Conservation (phyloP, 495 filamentous ascomycete genomes). For the Melanomma pulvis-pyrius region DNA sequence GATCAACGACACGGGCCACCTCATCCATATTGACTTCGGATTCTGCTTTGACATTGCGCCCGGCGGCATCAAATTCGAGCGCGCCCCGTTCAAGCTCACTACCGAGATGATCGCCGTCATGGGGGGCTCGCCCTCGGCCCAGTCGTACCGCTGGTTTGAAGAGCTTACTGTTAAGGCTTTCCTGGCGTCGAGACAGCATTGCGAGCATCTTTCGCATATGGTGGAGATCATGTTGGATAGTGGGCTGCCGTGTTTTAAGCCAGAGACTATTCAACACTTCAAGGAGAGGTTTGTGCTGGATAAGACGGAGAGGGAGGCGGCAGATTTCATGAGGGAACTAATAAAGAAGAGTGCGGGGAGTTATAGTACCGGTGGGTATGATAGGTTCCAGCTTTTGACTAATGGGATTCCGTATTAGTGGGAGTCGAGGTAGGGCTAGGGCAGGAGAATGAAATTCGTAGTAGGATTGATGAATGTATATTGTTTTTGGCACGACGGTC, state of each 20-base stretch:
- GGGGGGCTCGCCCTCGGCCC: conserved; percentile 80
- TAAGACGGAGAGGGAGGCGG: conserved; percentile 90
- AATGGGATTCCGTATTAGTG: conserved; percentile 91
- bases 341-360: conserved; percentile 86
- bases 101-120: conserved; percentile 98
- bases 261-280: conserved; percentile 90
- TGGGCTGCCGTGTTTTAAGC: conserved; percentile 97
- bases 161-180: conserved; percentile 95
- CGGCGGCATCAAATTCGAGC: conserved; percentile 93
- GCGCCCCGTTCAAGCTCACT: conserved; percentile 97
- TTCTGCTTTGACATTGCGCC: conserved; percentile 99
- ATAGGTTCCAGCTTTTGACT: conserved; percentile 94
- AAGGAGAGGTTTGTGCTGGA: conserved; percentile 91
- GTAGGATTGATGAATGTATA: background rate
- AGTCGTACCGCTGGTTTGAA: conserved; percentile 94
- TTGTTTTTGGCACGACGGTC: too few relatives aligned
- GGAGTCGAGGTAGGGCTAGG: background rate
- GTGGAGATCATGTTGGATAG: conserved; percentile 95
- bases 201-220: conserved; percentile 82
- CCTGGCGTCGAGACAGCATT: conserved; percentile 84
- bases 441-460: background rate
- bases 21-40: conserved; percentile 98
- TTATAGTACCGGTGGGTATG: conserved; percentile 88
- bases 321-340: conserved; percentile 87
- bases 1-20: conserved; percentile 95